Conservation (phyloP, 495 filamentous ascomycete genomes). For the Daldinia caldariorum region DNA sequence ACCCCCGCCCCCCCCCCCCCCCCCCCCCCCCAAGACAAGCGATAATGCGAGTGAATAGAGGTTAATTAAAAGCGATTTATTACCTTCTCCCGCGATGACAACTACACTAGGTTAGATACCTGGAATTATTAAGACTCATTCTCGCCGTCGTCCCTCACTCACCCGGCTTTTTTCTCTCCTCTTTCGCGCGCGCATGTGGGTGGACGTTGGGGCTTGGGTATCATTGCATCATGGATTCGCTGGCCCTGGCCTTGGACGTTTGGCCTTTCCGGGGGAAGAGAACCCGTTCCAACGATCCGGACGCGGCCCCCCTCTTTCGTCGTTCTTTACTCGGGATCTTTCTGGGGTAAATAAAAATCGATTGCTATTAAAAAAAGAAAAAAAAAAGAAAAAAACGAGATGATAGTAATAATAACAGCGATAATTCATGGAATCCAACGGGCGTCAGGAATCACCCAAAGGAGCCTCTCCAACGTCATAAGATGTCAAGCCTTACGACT, state of each 20-base stretch:
- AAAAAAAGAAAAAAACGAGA: slow-evolving; percentile 2
- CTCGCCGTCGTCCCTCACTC: slow-evolving; percentile 12
- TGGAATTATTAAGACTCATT: not conserved
- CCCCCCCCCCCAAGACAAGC: no score
- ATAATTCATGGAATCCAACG: not conserved
- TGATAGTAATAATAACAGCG: not conserved
- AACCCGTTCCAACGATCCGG: slow-evolving; percentile 23
- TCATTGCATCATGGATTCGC: slow-evolving; percentile 42
- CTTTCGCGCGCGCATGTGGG: slow-evolving; percentile 11
- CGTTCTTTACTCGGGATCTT: not conserved
- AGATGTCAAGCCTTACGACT: slow-evolving; percentile 19
- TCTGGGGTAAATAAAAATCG: not conserved
- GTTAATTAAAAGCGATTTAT: not conserved
- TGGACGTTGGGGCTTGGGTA: slow-evolving; percentile 34
- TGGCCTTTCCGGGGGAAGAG: slow-evolving; percentile 5
- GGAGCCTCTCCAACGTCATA: slow-evolving; percentile 28
- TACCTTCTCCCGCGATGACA: not conserved
- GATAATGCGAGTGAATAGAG: not conserved
- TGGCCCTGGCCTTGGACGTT: not conserved
- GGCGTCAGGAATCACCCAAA: slow-evolving; percentile 16
- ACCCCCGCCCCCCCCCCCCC: no score
- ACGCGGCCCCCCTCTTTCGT: slow-evolving; percentile 9
- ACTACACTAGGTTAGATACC: not conserved
- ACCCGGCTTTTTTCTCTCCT: slow-evolving; percentile 1
- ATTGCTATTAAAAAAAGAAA: not conserved